A percentile compares a stretch with the other conserved stretches of the same genome.
Conservation (phyloP, 441 rosid species). For the Macaranga tanarius region DNA sequence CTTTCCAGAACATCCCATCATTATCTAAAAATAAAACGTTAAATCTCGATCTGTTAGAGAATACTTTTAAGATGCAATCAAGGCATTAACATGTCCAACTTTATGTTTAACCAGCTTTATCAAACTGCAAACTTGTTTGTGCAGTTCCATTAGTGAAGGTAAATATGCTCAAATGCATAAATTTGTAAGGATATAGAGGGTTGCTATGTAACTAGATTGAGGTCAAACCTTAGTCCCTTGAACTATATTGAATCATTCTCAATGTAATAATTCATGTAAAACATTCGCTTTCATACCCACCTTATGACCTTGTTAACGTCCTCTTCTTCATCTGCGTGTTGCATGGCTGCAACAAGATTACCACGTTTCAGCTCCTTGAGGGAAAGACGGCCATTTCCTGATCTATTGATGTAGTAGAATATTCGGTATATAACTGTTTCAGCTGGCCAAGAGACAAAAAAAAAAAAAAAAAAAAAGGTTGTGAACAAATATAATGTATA, state of each 20-base stretch:
- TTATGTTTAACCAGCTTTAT: not conserved
- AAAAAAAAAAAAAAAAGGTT: slow-evolving; percentile 1
- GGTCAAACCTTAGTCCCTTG: not conserved
- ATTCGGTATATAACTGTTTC: slow-evolving; percentile 97
- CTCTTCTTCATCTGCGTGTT: slow-evolving; percentile 89
- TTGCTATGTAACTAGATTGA: not conserved
- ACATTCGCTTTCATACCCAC: slow-evolving; percentile 33
- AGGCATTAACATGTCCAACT: not conserved
- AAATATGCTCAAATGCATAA: too few species aligned
- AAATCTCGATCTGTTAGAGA: not conserved
- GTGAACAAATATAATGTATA: not conserved
- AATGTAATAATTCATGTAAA: slow-evolving; percentile 6
- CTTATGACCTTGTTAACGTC: slow-evolving; percentile 97
- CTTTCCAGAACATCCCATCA: not conserved
- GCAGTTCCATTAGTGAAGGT: not conserved
- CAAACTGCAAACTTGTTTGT: not conserved
- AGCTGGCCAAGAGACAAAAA: slow-evolving; percentile 49
- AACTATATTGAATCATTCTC: not conserved
- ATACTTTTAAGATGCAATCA: slow-evolving; percentile 3
- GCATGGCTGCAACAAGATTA: slow-evolving; percentile 80
- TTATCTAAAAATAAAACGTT: not conserved
- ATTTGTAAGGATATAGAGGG: not conserved
- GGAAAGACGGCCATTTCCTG: slow-evolving; percentile 82
- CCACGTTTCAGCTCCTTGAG: slow-evolving; percentile 87
- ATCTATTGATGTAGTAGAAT: slow-evolving; percentile 84